phyloP scores from a whole-genome alignment of 2,329 filamentous ascomycete genomes.

The Paracamarosporium sp. region DNA sequence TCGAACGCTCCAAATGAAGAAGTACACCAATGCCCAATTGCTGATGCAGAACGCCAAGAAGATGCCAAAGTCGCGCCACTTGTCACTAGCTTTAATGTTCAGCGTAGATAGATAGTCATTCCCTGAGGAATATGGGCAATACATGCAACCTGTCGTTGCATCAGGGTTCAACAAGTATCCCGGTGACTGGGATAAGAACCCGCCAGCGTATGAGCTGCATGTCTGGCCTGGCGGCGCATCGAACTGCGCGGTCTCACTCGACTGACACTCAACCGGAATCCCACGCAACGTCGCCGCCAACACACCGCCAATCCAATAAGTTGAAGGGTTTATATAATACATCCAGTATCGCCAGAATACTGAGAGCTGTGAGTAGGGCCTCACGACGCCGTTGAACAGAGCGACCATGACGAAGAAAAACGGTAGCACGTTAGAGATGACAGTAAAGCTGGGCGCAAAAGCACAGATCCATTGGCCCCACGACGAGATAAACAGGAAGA shows the following conservation, averaged over 20 bases:
- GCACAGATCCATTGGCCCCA: slow-evolving; percentile 89
- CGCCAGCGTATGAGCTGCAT: slow-evolving; percentile 68
- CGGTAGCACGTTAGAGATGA: slow-evolving; percentile 75
- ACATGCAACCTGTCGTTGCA: slow-evolving; percentile 67
- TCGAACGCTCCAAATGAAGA: slow-evolving; percentile 77
- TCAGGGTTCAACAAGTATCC: slow-evolving; percentile 71
- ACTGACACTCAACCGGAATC: slow-evolving; percentile 53
- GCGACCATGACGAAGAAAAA: slow-evolving; percentile 83
- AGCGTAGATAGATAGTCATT: slow-evolving; percentile 69
- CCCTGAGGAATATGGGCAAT: slow-evolving; percentile 72
- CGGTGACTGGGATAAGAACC: slow-evolving; percentile 60
- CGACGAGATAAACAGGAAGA: slow-evolving; percentile 75
- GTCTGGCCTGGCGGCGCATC: slow-evolving; percentile 69
- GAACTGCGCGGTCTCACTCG: slow-evolving; percentile 69
- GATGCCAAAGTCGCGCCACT: slow-evolving; percentile 77
- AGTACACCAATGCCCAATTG: slow-evolving; percentile 76
- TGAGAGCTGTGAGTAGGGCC: slow-evolving; percentile 69
- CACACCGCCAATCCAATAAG: slow-evolving; percentile 76
- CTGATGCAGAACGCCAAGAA: slow-evolving; percentile 74
- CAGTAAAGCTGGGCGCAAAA: slow-evolving; percentile 79
- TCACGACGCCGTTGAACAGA: slow-evolving; percentile 79
- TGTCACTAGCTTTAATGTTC: slow-evolving; percentile 63
- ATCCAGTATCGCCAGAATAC: slow-evolving; percentile 78
- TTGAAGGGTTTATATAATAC: slow-evolving; percentile 72
- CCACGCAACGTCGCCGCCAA: slow-evolving; percentile 67